Conservation (phyloP, 495 filamentous ascomycete species). For the Choiromyces venosus region DNA sequence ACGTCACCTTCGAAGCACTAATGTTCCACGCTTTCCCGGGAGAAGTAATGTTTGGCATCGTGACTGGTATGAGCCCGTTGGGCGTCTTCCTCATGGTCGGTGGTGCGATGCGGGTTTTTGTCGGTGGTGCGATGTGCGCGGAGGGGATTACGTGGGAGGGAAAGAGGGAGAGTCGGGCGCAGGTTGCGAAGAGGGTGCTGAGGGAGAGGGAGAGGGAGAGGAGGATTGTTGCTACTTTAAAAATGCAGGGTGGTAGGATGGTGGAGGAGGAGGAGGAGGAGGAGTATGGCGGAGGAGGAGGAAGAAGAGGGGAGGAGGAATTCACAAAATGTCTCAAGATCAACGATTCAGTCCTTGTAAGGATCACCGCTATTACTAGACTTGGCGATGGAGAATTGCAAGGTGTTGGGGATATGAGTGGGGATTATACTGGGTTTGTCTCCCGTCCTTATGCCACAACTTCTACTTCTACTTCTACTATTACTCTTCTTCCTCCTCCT, state of each 20-base stretch:
- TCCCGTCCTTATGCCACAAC: neutral
- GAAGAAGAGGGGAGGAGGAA: neutral
- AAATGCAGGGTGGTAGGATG: too few relatives aligned
- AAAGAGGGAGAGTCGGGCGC: neutral
- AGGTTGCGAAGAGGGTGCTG: neutral
- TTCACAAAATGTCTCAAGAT: neutral
- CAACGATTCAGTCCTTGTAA: neutral
- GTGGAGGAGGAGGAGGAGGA: neutral
- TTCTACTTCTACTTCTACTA: neutral
- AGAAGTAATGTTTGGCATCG: neutral
- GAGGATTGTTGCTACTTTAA: too few relatives aligned
- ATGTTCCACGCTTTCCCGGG: neutral
- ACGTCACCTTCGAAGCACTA: neutral
- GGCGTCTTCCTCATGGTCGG: neutral
- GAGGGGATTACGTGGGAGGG: neutral
- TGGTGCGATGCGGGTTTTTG: neutral
- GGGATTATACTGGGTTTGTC: slow-evolving; percentile 1
- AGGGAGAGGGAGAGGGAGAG: neutral
- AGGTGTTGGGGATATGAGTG: neutral
- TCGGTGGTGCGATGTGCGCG: neutral
- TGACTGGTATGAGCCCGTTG: neutral
- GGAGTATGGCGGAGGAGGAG: neutral
- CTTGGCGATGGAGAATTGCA: neutral
- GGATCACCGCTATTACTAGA: neutral
- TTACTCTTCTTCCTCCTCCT: too few relatives aligned